Evolutionary conservation across 805 yeast species (phyloP), one percentile per base, ranked within the genome.

Genomic region (Ogataea ganodermae): DNA sequence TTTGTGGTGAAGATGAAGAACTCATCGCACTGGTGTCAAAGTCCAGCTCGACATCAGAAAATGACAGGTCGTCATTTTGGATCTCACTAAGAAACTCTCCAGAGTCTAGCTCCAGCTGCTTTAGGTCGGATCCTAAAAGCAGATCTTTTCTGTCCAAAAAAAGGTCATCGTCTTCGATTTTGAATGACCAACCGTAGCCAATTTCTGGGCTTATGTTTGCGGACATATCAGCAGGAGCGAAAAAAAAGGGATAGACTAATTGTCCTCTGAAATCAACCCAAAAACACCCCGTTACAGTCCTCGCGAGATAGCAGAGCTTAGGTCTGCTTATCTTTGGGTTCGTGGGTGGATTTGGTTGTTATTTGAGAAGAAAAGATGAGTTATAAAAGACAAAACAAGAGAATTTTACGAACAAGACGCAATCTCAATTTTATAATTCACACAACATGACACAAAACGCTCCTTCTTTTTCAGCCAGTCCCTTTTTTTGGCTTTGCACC

Each of bases 41-140:
- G 24, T 51, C 55, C 22, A 51, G 18, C 9, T 52, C 56, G 7
- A 44, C 45, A 26, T 52, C 56, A 18, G 56, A 49, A 38, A 48
- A 46, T 28, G 45, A 44, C 31, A 52, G 46, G 22, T 52, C 51
- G 42, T 52, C 56, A 40, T 46, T 44, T 21, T 52, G 47, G 23
- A 52, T 52, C 35, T 52, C 56, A 31, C 35, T 45, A 14, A 52
- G 33, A 39, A 52, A 49, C 26, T 52, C 56, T 12, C 50, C 50
- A 6, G 53, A 48, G 22, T 52, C 49, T 27, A 52, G 47, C 10
- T 44, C 50, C 30, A 52, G 17, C 39, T 49, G 52, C 35, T 44
- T 46, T 20, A 52, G 37, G 9, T 52, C 56, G 8, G 53, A 37
- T 23, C 45, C 52, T 14, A 45, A 38, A 13, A 42, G 30, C 36